phyloP scores from a whole-genome alignment of 2,329 filamentous ascomycete species.

The Fusarium concolor region DNA sequence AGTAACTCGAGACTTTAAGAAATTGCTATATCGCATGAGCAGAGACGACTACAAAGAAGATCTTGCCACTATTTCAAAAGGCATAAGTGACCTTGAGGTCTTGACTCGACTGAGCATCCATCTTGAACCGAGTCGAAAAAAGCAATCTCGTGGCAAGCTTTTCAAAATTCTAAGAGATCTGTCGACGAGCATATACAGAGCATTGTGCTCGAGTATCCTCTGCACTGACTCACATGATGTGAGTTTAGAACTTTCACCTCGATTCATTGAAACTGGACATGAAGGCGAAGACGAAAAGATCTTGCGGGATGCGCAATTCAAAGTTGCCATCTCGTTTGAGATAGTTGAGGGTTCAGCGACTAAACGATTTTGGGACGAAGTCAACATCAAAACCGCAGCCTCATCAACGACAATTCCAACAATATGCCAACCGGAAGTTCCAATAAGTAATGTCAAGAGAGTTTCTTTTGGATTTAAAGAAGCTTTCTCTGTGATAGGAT shows the following conservation, averaged over 20 bases:
- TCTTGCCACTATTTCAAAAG: not conserved
- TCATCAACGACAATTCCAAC: fast-evolving
- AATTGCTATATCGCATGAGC: constrained; percentile 5
- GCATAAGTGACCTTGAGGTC: not conserved
- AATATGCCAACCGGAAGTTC: not conserved
- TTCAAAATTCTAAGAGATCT: constrained; percentile 19
- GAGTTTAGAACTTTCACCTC: not conserved
- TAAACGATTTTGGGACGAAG: constrained; percentile 18
- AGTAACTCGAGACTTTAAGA: constrained; percentile 16
- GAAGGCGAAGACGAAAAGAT: not conserved
- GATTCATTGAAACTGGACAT: not conserved
- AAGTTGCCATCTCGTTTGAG: constrained; percentile 16
- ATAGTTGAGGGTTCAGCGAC: not conserved
- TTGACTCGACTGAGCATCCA: not conserved
- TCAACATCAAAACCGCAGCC: constrained; percentile 1
- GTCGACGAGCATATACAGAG: constrained; percentile 21
- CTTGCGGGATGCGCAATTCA: not conserved
- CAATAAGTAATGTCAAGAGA: not conserved
- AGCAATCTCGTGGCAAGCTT: constrained; percentile 15
- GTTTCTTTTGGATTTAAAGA: not conserved
- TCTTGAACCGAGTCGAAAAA: constrained; percentile 13
- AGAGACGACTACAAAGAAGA: constrained; percentile 22
- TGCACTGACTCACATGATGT: constrained; percentile 14
- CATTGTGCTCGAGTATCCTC: constrained; percentile 15
- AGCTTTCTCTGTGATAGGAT: not conserved